A percentile compares a stretch with the other conserved stretches of the same genome.
Conservation (phyloP, 805 yeast species). For the Saccharomycopsis javanensis region DNA sequence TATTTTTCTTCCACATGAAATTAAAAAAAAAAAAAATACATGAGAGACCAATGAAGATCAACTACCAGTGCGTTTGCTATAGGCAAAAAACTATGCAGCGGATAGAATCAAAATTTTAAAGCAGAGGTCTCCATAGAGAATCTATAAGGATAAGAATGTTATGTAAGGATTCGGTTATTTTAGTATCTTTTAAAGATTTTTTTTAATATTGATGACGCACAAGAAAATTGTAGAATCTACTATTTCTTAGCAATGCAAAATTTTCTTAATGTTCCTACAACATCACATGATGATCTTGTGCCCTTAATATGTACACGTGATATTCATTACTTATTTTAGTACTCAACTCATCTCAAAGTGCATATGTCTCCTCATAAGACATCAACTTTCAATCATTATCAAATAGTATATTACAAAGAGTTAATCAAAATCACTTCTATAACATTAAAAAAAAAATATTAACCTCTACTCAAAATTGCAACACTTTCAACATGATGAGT, state of each 20-base stretch:
- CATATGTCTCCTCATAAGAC: too few species aligned
- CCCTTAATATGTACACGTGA: neutral
- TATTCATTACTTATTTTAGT: too few species aligned
- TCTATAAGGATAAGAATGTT: too few species aligned
- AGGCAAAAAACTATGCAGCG: neutral
- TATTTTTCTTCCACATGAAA: neutral
- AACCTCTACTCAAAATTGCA: constrained; percentile 45
- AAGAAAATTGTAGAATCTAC: too few species aligned
- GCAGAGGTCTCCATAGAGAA: neutral
- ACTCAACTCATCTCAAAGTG: too few species aligned
- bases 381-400: too few species aligned
- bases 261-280: too few species aligned
- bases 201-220: too few species aligned
- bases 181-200: too few species aligned
- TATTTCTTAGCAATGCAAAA: too few species aligned
- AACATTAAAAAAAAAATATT: neutral
- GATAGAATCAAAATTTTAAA: neutral
- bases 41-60: neutral
- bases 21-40: neutral
- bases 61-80: neutral
- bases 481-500: constrained; percentile 89
- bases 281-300: neutral
- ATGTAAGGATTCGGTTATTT: too few species aligned
- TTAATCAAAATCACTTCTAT: neutral
- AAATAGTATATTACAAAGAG: too few species aligned